A percentile compares a stretch with the other conserved stretches of the same genome.
These are phyloP conservation scores for Thelonectria rubi DNA, from an alignment of 2,329 filamentous ascomycete genomes.

Conservation along the genomic window DNA sequence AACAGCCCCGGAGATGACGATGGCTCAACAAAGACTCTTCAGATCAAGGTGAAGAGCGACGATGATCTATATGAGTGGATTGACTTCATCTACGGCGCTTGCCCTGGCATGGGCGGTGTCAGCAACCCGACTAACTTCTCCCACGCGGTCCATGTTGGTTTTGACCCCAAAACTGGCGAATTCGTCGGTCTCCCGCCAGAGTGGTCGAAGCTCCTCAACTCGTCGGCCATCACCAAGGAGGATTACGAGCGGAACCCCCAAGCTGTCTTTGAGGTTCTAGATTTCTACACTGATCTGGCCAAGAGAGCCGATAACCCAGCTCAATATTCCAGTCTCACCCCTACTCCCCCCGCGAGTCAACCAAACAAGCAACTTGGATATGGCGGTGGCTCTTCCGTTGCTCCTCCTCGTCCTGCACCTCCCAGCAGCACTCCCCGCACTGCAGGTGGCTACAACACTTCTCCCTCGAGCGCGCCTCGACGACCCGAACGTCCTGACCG, in stretches of 20 bases:
- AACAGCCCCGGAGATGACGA: conserved; percentile 82
- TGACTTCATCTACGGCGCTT: conserved; percentile 95
- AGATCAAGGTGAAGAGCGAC: conserved; percentile 93
- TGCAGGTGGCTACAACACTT: conserved; percentile 50
- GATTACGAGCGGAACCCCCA: conserved; percentile 98
- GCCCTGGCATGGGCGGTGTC: conserved; percentile 96
- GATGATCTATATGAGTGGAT: conserved; percentile 99
- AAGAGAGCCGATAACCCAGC: conserved; percentile 77
- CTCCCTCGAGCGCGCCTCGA: conserved; percentile 51
- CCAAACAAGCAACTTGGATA: conserved; percentile 72
- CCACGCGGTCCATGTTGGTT: conserved; percentile 96
- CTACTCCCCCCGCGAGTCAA: conserved; percentile 70
- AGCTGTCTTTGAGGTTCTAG: conserved; percentile 81
- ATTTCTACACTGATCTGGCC: conserved; percentile 86
- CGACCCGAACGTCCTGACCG: conserved; percentile 51
- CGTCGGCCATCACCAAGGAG: conserved; percentile 96
- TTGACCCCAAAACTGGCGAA: conserved; percentile 92
- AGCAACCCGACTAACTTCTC: conserved; percentile 99
- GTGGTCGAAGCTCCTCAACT: conserved; percentile 96
- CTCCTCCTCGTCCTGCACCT: conserved; percentile 74
- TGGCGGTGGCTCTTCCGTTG: conserved; percentile 65
- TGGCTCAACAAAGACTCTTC: conserved; percentile 81
- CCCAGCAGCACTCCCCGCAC: conserved; percentile 51
- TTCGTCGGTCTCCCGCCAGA: conserved; percentile 94
- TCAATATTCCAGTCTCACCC: conserved; percentile 72